Base-by-base conservation (phyloP, 2,329 filamentous ascomycete species). In the Calonectria hawksworthii region DNA sequence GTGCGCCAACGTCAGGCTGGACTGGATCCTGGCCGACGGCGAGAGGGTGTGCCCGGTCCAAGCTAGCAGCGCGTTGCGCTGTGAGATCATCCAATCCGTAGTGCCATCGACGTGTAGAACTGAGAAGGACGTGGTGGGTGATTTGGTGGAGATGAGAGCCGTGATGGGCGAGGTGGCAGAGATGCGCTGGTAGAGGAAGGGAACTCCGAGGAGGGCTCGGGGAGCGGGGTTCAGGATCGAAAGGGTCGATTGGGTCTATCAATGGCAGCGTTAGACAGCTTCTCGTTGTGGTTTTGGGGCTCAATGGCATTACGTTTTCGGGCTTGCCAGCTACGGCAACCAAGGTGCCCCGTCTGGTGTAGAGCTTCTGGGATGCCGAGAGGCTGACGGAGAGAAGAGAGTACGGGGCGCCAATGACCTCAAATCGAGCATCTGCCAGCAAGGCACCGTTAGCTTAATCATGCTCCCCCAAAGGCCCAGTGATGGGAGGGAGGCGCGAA, bases 311-410 rank as follows among this genome's bases (percentile, higher is more conserved):
- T 86, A 97, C 95, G 90, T 98, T 98, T 83, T 98, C 95, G 72
- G 95, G 90, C 84, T 98, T 96, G 79, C 97, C 97, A 80, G 94
- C 95, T 74, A 99, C 91, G 61, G 94, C 96, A 69, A 99, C 95
- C 66, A 99, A 89, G 1, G 96, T 98, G 69, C 98, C 98, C 81
- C 96, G 93, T 80, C 96, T 92, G 28, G 97, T 98, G 86, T 97
- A 98, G 65, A 99, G 92, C 81, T 94, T 94, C 85, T 99, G 96
- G 38, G 96, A 99, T 52, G 97, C 95, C 44, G 97, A 98, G 68
- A 99, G 91, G 10, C 94, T 95, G 78, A 98, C 96, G 28, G 96
- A 98, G 80, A 99, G 93, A 77, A 99, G 92, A 70, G 97, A 99
- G 86, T 97, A 97, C 1, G 96, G 96, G 30, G 95, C 92, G 76